Base-by-base conservation (phyloP, 345 rosid genomes). In the Mercurialis annua region DNA sequence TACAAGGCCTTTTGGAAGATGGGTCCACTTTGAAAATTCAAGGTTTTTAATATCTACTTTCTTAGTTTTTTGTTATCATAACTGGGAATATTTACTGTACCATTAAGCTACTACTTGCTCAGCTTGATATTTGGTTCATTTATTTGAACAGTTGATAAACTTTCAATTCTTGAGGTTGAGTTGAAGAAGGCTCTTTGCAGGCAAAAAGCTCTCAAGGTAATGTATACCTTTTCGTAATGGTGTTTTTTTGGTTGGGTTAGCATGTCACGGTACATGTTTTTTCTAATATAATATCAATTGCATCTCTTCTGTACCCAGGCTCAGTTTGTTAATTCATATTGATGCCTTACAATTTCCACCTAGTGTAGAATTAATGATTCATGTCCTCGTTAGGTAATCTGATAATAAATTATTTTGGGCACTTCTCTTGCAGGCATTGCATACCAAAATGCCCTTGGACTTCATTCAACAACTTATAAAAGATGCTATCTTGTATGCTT, bases 161-260 rank as follows among this genome's bases (percentile, higher is more conserved):
- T 90, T 71, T 81, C 96, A 66, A 76, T 78, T 49, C 78, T 93
- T 67, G 88, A 88, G 76, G 73, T 76, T 77, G 98, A 90, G 82
- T 71, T 90, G 83, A 86, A 81, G 76, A 93, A 90, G 84, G 96
- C 97, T 64, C 68, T 74, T 70, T 93, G 98, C 81, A 80, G 97
- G 66, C 88, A 67, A 50, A 88, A 86, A 70, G 97, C 90, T 61
- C 67, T 58, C 68, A 87, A 81, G 86, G 98, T 93, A 78, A 58
- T 40, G 79, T 82, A 92, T 88, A 76, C 63, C 29, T 52, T 38
- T 24, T 16, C 33, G 23, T 17, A 40, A 40, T 7, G 11, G 11
- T 7, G n/a, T 66, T 5, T 31, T 34, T 42, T 62, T 50, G 9
- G 16, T 34, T n/a, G n/a, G 16, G 40, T 38, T 15, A 24, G 27